Base-by-base conservation (phyloP, 2,329 filamentous ascomycete species). In the Akanthomyces muscarius region DNA sequence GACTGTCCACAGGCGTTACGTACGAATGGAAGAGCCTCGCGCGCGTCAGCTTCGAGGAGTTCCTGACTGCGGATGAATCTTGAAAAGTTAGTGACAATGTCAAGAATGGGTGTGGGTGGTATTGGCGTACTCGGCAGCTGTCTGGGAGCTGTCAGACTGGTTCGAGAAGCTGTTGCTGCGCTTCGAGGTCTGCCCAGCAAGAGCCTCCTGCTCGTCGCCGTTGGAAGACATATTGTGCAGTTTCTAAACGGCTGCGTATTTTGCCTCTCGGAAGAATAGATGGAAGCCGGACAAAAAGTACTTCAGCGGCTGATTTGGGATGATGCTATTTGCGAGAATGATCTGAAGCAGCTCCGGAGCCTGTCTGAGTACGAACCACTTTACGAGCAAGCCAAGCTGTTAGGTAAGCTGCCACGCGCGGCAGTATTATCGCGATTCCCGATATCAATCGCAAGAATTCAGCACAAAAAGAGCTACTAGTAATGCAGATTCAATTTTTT, bases 21-120 rank as follows among this genome's bases (percentile, higher is more conserved):
- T 79, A 96, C 92, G 74, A 97, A 99, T 68, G 95, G 95, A 7
- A 99, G 84, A 65, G 91, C 91, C 81, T 99, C 94, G 69, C 93
- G 92, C 53, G 95, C 95, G 78, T 99, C 95, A 23, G 91, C 91
- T 77, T 99, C 95, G 60, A 99, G 88, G 68, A 89, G 87, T 72
- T 97, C 88, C 74, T 99, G 95, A 62, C 87, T 88, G 69, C 91
- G 87, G 68, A 99, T 92, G 73, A 96, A 98, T 33, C 90, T 94
- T 62, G 11, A 58, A 50, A n/a, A 10, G 36, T 66, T 21, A 67
- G 53, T 6, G 41, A 1, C 16, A 52, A 16, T 51, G 16, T 21
- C 21, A 36, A 42, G 18, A 41, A 25, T 41, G 5, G 5, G 5
- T 18, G 38, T 14, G 14, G n/a, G 16, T 18, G 28, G 14, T 36